Base-by-base conservation (phyloP, 495 filamentous ascomycete species). In the Podospora australis region DNA sequence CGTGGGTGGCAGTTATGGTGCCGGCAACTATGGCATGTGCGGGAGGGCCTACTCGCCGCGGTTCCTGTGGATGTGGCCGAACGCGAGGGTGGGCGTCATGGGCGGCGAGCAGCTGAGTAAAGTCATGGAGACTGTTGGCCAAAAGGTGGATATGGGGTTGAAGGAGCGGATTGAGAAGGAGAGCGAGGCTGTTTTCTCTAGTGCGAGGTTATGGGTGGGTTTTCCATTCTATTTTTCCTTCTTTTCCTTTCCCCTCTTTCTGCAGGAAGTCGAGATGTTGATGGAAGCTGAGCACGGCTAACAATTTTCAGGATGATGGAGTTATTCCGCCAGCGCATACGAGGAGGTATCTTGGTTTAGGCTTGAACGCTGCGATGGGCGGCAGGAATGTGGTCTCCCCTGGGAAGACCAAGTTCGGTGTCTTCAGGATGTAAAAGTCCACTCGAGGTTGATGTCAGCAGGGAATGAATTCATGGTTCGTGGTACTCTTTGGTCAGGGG, bases 61-160 rank as follows among this genome's bases (percentile, higher is more conserved):
- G 10, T 84, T 98, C 61, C 68, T 98, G 47, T 98, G 88, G 82
- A 95, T 92, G 81, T 98, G 92, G 92, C 94, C 92, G 11, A 96
- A 94, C 58, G 88, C 92, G 16, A 84, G 86, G 56, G 91, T 96
- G 51, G 87, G 86, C 6, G 92, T 98, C 48, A 98, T 98, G 92
- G 92, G 92, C 29, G 78, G 84, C 16, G 90, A 96, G 71, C 92
- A 98, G 70, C 74, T 98, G 13, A 85, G 83, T 2, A 77, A 83
- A 3, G 92, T 98, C 28, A 98, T 98, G 92, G 84, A 89, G 69
- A 84, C 90, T 2, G 94, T 98, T 0, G 90, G 92, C 6, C 86
- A 87, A 64, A 77, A 75, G 13, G 86, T 80, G 1, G 91, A 97
- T 64, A 84, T 87, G 1, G 83, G 83, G 46, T 70, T 98, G 42